Evolutionary conservation across 495 filamentous ascomycete species (phyloP), one percentile per base, ranked within the genome.

Genomic region (Parathielavia hyrcaniae): DNA sequence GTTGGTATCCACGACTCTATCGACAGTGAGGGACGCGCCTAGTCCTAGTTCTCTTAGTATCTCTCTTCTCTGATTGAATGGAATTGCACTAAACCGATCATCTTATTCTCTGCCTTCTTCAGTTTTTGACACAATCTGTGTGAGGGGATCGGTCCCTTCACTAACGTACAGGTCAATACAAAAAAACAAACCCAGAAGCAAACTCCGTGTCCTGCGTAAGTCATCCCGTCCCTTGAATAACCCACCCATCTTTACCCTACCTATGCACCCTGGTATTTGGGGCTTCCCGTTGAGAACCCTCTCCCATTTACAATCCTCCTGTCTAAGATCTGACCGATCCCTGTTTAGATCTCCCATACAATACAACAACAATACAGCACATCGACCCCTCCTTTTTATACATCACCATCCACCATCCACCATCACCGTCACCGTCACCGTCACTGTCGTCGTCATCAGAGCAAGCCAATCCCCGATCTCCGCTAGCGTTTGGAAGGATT

Each of bases 41-140:
- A 4, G 48, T 51, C 48, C 46, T 51, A 8, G 45, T 50, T 58
- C 51, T 38, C 47, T 50, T 50, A 38, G 36, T 44, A 38, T 35
- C 16, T 35, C 16, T 35, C 20, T 16, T 19, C 10, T 16, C 19
- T 35, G 35, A 19, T 41, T 38, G 38, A 51, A 58, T 58, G 23
- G 26, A 58, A 35, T 38, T 40, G 3, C 47, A 36, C 17, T n/a
- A n/a, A 36, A 41, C 54, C 26, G 16, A 26, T 23, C 11, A 49
- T 1, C 6, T 1, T 14, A 4, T 43, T 19, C 11, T 34, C 23
- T 43, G 22, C 9, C 12, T 32, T 5, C 30, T 48, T 32, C 45
- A 1, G 12, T 8, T 8, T n/a, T n/a, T n/a, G n/a, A n/a, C 13
- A 26, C 22, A 10, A 26, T 17, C 13, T 32, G 12, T 22, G 20